These are phyloP conservation scores for Dorcoceras hygrometricum DNA, from an alignment of 257 asterid genomes.

Conservation along the genomic window DNA sequence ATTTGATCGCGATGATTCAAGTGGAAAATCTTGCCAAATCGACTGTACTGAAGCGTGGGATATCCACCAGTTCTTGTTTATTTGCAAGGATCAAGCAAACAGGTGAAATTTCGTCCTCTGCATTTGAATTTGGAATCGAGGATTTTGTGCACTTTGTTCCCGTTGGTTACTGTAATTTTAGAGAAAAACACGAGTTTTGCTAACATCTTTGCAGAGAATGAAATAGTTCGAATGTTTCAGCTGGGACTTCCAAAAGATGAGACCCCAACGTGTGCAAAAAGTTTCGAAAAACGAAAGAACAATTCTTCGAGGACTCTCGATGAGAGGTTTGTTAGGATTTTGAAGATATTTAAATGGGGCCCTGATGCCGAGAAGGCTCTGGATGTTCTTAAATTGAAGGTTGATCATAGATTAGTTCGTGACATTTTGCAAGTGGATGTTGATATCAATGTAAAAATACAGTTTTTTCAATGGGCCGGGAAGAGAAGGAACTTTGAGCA, in stretches of 20 bases:
- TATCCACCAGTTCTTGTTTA: constrained; percentile 54
- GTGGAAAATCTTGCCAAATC: constrained; percentile 29
- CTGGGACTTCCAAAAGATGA: constrained; percentile 55
- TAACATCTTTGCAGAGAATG: constrained; percentile 52
- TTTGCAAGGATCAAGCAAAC: constrained; percentile 69
- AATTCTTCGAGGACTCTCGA: constrained; percentile 53
- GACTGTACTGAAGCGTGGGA: constrained; percentile 38
- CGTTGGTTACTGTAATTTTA: not conserved
- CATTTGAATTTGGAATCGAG: not conserved
- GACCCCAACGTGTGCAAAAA: constrained; percentile 23
- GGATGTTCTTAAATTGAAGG: constrained; percentile 69
- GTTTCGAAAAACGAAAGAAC: constrained; percentile 27
- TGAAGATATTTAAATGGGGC: constrained; percentile 96
- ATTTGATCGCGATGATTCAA: constrained; percentile 23
- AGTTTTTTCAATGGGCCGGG: constrained; percentile 88
- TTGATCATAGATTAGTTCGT: constrained; percentile 68
- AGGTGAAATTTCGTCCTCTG: constrained; percentile 34
- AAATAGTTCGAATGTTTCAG: constrained; percentile 78
- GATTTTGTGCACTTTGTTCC: constrained; percentile 14
- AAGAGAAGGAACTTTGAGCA: constrained; percentile 81
- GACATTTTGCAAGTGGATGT: constrained; percentile 75
- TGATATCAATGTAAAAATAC: constrained; percentile 71
- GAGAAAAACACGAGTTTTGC: not conserved
- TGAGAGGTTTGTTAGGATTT: constrained; percentile 78
- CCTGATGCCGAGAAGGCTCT: constrained; percentile 88